These are phyloP conservation scores for Nitzschia sp. DNA, from an alignment of 108 stramenopile species.

Conservation along the genomic window DNA sequence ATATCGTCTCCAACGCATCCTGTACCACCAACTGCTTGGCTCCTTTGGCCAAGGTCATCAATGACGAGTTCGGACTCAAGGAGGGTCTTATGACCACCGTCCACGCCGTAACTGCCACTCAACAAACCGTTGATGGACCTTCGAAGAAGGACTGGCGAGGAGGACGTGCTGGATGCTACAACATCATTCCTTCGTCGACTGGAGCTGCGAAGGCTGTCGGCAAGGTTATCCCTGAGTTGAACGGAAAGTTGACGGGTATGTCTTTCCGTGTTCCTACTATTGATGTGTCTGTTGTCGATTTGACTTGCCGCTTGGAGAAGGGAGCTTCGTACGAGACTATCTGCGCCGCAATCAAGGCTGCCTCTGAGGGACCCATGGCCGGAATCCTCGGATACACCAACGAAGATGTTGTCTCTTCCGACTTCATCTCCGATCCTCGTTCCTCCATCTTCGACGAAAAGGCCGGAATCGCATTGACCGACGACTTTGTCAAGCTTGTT, in stretches of 20 bases:
- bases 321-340: conserved; percentile 94
- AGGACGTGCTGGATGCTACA: conserved; percentile 96
- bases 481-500: conserved; percentile 99
- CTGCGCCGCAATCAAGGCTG: conserved; percentile 95
- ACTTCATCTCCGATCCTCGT: conserved; percentile 92
- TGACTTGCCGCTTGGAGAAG: conserved; percentile 92
- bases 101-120: conserved; percentile 98
- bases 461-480: conserved; percentile 96
- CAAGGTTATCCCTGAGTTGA: conserved; percentile 95
- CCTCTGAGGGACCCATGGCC: conserved; percentile 91
- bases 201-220: conserved; percentile 97
- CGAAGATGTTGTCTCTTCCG: conserved; percentile 93
- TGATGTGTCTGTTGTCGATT: conserved; percentile 98
- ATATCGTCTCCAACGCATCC: conserved; percentile 98
- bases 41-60: conserved; percentile 97
- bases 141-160: conserved; percentile 99
- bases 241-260: conserved; percentile 99
- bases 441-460: conserved; percentile 97
- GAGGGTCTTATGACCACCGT: conserved; percentile 99
- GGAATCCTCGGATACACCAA: conserved; percentile 96
- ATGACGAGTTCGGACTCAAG: conserved; percentile 96
- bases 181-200: conserved; percentile 97
- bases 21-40: conserved; percentile 99
- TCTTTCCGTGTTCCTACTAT: conserved; percentile 99
- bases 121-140: conserved; percentile 97